A percentile compares a stretch with the other conserved stretches of the same genome.
phyloP scores from a whole-genome alignment of 768 basidiomycete genomes.

The Piloderma croceum region DNA sequence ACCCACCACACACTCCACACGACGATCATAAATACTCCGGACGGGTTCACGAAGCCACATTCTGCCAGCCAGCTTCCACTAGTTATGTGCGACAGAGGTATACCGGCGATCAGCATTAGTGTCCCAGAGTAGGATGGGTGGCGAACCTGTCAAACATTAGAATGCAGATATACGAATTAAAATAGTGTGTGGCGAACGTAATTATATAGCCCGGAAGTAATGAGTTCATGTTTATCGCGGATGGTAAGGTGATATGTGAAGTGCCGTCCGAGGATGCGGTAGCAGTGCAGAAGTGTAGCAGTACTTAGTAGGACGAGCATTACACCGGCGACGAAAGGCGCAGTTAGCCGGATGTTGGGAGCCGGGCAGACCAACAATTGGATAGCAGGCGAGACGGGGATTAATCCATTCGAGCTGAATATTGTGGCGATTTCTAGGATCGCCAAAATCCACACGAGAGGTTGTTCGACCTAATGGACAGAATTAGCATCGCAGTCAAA shows the following conservation, averaged over 20 bases:
- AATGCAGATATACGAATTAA: no score
- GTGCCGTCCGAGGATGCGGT: slow-evolving; percentile 44
- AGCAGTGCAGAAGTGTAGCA: slow-evolving; percentile 48
- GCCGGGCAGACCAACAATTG: slow-evolving; percentile 27
- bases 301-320: slow-evolving; percentile 38
- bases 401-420: slow-evolving; percentile 26
- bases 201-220: slow-evolving; percentile 45
- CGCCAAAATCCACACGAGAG: slow-evolving; percentile 46
- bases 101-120: slow-evolving; percentile 41
- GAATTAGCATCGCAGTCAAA: background rate
- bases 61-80: slow-evolving; percentile 43
- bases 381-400: slow-evolving; percentile 27
- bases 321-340: slow-evolving; percentile 42
- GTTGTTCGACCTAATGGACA: slow-evolving; percentile 39
- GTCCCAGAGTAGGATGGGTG: slow-evolving; percentile 56
- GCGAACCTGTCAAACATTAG: no score
- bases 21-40: slow-evolving; percentile 21
- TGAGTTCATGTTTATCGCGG: slow-evolving; percentile 44
- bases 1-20: slow-evolving; percentile 43
- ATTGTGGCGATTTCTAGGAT: slow-evolving; percentile 40
- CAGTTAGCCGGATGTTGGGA: slow-evolving; percentile 29
- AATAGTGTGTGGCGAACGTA: slow-evolving; percentile 53
- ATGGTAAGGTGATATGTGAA: slow-evolving; percentile 59
- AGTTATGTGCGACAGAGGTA: slow-evolving; percentile 42
- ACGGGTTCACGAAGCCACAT: slow-evolving; percentile 29